Evolutionary conservation across 2,329 filamentous ascomycete genomes (phyloP), one percentile per base, ranked within the genome.

Genomic region (Paraphoma chrysanthemicola): DNA sequence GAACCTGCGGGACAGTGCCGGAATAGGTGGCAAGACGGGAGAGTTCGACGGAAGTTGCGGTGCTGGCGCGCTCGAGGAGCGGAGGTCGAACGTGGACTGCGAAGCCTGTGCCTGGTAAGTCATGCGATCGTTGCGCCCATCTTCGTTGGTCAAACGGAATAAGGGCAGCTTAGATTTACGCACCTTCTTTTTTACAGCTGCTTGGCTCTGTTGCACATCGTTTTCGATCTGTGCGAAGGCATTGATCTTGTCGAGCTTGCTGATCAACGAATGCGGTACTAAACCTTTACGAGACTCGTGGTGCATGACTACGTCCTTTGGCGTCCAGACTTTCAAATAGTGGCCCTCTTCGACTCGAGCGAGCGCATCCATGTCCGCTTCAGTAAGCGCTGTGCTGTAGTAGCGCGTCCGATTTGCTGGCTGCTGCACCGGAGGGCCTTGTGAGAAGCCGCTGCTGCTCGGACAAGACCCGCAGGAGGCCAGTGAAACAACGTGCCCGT

Each of bases 351-450:
- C 58, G 11, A 64, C 69, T 1, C 8, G 12, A 4, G 48, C 42
- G n/a, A 74, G 56, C 4, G 64, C 57, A 10, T 44, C 16, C 31
- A 51, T 57, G 18, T 70, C 71, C 5, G 57, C 57, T 3, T 48
- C 17, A 0, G 63, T 59, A 1, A 73, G 61, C 1, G 64, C 55
- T 18, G 57, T 48, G 12, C 44, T 44, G 45, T 74, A 73, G 56
- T 71, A 73, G 30, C 67, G 66, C 1, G 42, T 23, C 7, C 56
- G 50, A n/a, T 44, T 36, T 53, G 7, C 38, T 29, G 53, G 53
- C n/a, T 28, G 29, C 7, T 2, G 16, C 12, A 17, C 11, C 8
- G n/a, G 16, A 47, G 29, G 11, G n/a, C 14, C 16, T 8, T 42
- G 8, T 17, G 16, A 8, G 3, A 17, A 16, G n/a, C 39, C 16